Conservation (phyloP, 345 rosid genomes). For the Carallia brachiata region DNA sequence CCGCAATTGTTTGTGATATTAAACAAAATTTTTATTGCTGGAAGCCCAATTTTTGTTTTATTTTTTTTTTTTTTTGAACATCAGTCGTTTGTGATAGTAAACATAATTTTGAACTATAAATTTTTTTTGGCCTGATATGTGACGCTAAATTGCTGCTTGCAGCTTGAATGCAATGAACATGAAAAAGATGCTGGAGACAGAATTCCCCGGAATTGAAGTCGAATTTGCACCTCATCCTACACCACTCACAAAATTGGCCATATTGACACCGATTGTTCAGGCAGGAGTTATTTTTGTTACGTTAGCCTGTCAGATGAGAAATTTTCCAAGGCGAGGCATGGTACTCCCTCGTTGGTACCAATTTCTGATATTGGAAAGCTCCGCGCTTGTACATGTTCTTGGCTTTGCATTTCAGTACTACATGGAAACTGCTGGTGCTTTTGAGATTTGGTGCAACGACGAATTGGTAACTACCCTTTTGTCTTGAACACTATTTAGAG, state of each 20-base stretch:
- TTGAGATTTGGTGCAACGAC: constrained; percentile 68
- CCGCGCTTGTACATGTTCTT: constrained; percentile 84
- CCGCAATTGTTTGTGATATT: too few species aligned
- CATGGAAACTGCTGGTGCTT: constrained; percentile 90
- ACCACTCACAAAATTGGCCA: constrained; percentile 64
- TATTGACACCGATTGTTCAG: constrained; percentile 68
- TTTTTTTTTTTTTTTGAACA: neutral
- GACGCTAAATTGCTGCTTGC: constrained; percentile 1
- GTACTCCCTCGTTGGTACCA: constrained; percentile 74
- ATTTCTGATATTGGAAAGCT: constrained; percentile 49
- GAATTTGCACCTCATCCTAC: constrained; percentile 71
- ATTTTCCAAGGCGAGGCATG: constrained; percentile 70
- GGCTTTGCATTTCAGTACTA: constrained; percentile 81
- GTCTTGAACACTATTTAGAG: neutral
- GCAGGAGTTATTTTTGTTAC: constrained; percentile 68
- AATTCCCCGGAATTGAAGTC: constrained; percentile 78
- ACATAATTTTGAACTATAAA: too few species aligned
- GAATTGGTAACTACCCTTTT: constrained; percentile 49
- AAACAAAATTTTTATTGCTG: too few species aligned
- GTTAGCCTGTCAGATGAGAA: constrained; percentile 65
- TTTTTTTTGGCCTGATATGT: too few species aligned
- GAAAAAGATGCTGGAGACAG: constrained; percentile 80
- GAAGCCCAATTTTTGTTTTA: neutral
- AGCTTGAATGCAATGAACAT: constrained; percentile 80
- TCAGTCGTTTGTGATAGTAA: neutral